These are phyloP conservation scores for Colletotrichum sojae DNA, from an alignment of 2,329 filamentous ascomycete genomes.

Conservation along the genomic window DNA sequence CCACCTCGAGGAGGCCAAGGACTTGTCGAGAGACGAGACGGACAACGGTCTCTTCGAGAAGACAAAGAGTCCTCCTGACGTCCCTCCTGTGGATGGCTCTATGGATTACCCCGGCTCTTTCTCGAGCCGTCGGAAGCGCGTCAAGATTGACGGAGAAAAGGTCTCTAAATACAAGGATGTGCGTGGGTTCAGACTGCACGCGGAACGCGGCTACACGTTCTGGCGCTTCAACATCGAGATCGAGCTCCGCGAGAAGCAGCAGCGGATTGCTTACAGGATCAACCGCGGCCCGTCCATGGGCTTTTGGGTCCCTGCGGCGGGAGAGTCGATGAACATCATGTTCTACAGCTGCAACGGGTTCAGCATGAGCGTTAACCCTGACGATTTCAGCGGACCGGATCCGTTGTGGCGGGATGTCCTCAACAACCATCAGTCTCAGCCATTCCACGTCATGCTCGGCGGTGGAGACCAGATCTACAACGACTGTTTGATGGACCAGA, in stretches of 20 bases:
- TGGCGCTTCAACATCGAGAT: slow-evolving; percentile 98
- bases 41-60: slow-evolving; percentile 88
- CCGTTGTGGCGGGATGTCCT: slow-evolving; percentile 97
- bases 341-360: slow-evolving; percentile 99
- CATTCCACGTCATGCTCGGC: slow-evolving; percentile 98
- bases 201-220: slow-evolving; percentile 90
- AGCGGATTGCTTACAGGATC: slow-evolving; percentile 94
- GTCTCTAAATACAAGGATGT: slow-evolving; percentile 87
- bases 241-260: slow-evolving; percentile 82
- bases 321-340: slow-evolving; percentile 97
- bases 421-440: slow-evolving; percentile 89
- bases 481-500: slow-evolving; percentile 83
- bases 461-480: slow-evolving; percentile 99
- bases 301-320: slow-evolving; percentile 93
- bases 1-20: slow-evolving; percentile 81
- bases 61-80: slow-evolving; percentile 67
- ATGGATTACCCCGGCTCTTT: slow-evolving; percentile 68
- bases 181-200: slow-evolving; percentile 84
- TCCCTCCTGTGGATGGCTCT: slow-evolving; percentile 56
- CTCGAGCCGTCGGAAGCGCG: slow-evolving; percentile 66
- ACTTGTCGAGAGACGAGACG: slow-evolving; percentile 84
- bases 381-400: slow-evolving; percentile 91
- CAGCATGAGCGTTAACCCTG: slow-evolving; percentile 81
- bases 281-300: slow-evolving; percentile 89
- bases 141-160: slow-evolving; percentile 82